phyloP scores from a whole-genome alignment of 805 yeast genomes.

The Spathaspora girioi region DNA sequence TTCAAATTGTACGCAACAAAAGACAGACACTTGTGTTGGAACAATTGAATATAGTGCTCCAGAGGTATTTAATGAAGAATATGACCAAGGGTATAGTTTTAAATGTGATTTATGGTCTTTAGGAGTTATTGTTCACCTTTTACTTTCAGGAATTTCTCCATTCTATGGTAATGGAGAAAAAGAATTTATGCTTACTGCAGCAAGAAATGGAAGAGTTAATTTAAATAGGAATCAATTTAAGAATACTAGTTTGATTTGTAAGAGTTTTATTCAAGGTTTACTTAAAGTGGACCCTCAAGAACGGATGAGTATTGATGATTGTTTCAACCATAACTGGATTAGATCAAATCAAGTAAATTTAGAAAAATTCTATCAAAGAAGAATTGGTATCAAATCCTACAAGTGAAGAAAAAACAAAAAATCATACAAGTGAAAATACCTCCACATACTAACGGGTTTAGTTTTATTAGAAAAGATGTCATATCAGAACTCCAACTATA shows the following conservation, averaged over 20 bases:
- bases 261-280: slow-evolving; percentile 41
- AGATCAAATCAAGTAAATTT: slow-evolving; percentile 22
- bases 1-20: slow-evolving; percentile 6
- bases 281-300: slow-evolving; percentile 33
- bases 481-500: slow-evolving; percentile 2
- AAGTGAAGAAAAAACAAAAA: background rate
- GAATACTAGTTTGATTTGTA: slow-evolving; percentile 37
- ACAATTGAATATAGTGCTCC: slow-evolving; percentile 76
- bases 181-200: slow-evolving; percentile 24
- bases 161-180: slow-evolving; percentile 42
- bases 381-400: background rate
- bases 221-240: slow-evolving; percentile 42
- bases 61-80: slow-evolving; percentile 44
- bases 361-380: slow-evolving; percentile 6
- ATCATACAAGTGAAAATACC: background rate
- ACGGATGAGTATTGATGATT: slow-evolving; percentile 34
- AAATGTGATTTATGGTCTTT: slow-evolving; percentile 71
- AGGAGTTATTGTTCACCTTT: slow-evolving; percentile 56
- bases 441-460: background rate
- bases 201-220: slow-evolving; percentile 37
- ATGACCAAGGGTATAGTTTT: slow-evolving; percentile 44
- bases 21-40: slow-evolving; percentile 53
- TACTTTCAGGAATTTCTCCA: slow-evolving; percentile 64
- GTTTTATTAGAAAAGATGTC: slow-evolving; percentile 1
- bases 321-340: slow-evolving; percentile 50